Base-by-base conservation (phyloP, 306 rosid genomes). In the Delonix regia region DNA sequence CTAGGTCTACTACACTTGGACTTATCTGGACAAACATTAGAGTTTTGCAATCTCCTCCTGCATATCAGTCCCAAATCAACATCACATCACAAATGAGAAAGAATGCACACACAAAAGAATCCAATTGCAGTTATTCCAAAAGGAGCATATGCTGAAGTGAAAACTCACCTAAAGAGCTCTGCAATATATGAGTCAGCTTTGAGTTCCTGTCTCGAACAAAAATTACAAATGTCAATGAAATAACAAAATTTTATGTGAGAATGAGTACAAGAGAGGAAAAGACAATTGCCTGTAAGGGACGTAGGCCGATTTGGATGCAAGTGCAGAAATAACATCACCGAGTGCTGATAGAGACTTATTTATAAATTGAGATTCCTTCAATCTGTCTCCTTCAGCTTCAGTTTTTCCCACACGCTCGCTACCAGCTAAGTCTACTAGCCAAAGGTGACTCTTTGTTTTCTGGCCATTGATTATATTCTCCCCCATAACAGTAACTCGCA, bases 21-120 rank as follows among this genome's bases (percentile, higher is more conserved):
- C 99, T 90, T 33, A 95, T 81, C 72, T 95, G 99, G 71, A 95
- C 99, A 86, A 95, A 92, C 99, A 95, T 95, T 76, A 95, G 76
- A 14, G 99, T 95, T 90, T 95, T 95, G 86, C 99, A 93, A 82
- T 95, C 98, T 83, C 99, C 98, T 48, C 99, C 99, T 95, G 91
- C 85, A 85, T 49, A 70, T 82, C 71, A 78, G 71, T 28, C 79
- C 49, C 78, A 25, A 49, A 74, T 81, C 74, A 87, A 62, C 60
- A 53, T 70, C 63, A 62, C 60, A 53, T 70, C 63, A 75, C 56
- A 22, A 28, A 52, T 27, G 12, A 61, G 38, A 27, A 52, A 45
- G 22, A 62, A 25, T 28, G n/a, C 34, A 49, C n/a, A 11, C 12
- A 18, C 25, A 33, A 4, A 4, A 47, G 24, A 12, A 47, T 16